These are phyloP conservation scores for Parastagonospora avenae DNA, from an alignment of 2,329 filamentous ascomycete genomes.

Conservation along the genomic window DNA sequence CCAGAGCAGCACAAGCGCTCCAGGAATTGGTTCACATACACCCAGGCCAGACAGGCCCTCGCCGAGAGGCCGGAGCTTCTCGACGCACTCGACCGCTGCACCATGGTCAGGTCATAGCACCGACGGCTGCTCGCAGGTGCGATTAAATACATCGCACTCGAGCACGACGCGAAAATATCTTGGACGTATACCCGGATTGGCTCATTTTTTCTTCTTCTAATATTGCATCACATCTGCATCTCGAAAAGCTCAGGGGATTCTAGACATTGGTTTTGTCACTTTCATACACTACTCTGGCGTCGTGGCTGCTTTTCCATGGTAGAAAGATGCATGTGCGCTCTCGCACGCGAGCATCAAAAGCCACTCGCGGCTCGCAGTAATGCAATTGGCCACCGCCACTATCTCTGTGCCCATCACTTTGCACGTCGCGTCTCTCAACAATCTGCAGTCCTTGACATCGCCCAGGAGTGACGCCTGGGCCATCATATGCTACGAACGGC, in stretches of 20 bases:
- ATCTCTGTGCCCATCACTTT: slow-evolving; percentile 1
- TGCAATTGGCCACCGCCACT: slow-evolving; percentile 31
- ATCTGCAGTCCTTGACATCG: no score
- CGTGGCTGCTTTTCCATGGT: slow-evolving; percentile 38
- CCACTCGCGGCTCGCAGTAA: slow-evolving; percentile 29
- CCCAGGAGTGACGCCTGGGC: no score
- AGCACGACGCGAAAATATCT: not conserved
- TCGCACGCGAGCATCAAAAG: slow-evolving; percentile 22
- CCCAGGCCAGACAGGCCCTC: slow-evolving; percentile 78
- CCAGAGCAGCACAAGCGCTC: slow-evolving; percentile 92
- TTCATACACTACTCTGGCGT: slow-evolving; percentile 30
- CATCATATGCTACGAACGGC: no score
- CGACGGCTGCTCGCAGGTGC: slow-evolving; percentile 12
- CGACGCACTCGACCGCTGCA: slow-evolving; percentile 83
- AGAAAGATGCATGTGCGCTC: slow-evolving; percentile 39
- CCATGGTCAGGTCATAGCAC: slow-evolving; percentile 50
- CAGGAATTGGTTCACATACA: slow-evolving; percentile 86
- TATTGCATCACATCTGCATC: slow-evolving; percentile 36
- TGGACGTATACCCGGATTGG: not conserved
- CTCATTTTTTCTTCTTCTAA: slow-evolving; percentile 25
- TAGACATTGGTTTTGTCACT: slow-evolving; percentile 31
- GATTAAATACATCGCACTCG: slow-evolving; percentile 10
- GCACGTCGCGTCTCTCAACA: no score
- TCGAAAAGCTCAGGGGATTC: slow-evolving; percentile 35
- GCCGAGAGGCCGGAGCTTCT: slow-evolving; percentile 82